These are phyloP conservation scores for Crithidia thermophila DNA, from an alignment of 208 protist species.

Conservation along the genomic window DNA sequence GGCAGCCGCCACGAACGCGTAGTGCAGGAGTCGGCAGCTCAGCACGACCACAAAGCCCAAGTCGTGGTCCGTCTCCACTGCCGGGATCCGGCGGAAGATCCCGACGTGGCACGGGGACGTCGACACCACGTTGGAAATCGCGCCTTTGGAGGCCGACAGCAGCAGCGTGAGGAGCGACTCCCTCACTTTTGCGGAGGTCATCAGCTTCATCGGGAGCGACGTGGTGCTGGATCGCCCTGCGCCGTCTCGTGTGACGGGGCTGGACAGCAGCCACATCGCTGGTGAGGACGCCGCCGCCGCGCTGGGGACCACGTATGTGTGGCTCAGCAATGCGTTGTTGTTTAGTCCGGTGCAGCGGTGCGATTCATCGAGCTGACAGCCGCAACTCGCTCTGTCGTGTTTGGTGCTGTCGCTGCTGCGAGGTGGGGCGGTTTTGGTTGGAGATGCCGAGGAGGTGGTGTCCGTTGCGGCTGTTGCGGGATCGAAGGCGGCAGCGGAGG, in stretches of 20 bases:
- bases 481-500: constrained; percentile 9
- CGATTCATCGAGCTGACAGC: not conserved
- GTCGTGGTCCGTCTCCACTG: constrained; percentile 18
- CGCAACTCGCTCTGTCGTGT: not conserved
- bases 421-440: not conserved
- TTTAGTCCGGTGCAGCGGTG: constrained; percentile 30
- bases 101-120: not conserved
- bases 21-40: constrained; percentile 21
- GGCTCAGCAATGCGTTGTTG: constrained; percentile 21
- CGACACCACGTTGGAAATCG: constrained; percentile 6
- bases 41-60: constrained; percentile 29
- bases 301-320: constrained; percentile 5
- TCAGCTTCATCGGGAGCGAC: not conserved
- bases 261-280: not conserved
- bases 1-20: constrained; percentile 15
- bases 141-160: constrained; percentile 15
- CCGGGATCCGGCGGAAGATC: not conserved
- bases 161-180: constrained; percentile 11
- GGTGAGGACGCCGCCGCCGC: not conserved
- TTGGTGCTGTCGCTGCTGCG: not conserved
- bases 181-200: constrained; percentile 11
- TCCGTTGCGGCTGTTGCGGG: not conserved
- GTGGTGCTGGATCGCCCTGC: not conserved
- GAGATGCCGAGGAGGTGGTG: not conserved
- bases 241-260: not conserved